These are phyloP conservation scores for Calocybe gambosa DNA, from an alignment of 1,284 basidiomycete genomes.

Conservation along the genomic window DNA sequence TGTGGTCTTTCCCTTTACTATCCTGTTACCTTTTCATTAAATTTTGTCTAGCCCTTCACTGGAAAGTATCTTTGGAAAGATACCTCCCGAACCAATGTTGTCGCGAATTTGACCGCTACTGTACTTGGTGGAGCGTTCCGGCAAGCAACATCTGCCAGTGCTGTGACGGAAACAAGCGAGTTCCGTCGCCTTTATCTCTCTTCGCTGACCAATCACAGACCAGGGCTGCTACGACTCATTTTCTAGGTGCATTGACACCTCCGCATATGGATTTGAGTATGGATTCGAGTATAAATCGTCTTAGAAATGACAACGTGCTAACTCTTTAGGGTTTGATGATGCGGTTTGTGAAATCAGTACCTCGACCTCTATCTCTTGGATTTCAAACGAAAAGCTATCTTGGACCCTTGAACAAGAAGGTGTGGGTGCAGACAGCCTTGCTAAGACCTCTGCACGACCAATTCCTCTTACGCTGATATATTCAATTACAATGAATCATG, in stretches of 20 bases:
- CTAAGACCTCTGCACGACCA: constrained; percentile 67
- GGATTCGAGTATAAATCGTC: constrained; percentile 45
- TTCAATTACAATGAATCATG: background rate
- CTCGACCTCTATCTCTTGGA: constrained; percentile 66
- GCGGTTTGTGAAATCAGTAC: constrained; percentile 25
- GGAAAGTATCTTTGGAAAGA: constrained; percentile 48
- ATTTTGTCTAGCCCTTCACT: constrained; percentile 46
- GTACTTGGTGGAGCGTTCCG: constrained; percentile 54
- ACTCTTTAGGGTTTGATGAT: constrained; percentile 37
- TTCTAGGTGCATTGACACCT: constrained; percentile 37
- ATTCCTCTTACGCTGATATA: constrained; percentile 65
- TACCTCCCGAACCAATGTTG: constrained; percentile 40
- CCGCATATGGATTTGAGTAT: no score
- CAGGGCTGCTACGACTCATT: constrained; percentile 44
- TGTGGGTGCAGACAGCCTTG: constrained; percentile 57
- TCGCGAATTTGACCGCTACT: constrained; percentile 42
- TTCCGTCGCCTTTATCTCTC: constrained; percentile 3
- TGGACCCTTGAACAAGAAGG: constrained; percentile 78
- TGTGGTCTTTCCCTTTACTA: constrained; percentile 27
- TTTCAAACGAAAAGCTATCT: constrained; percentile 52
- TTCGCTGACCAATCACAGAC: constrained; percentile 22
- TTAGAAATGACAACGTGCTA: constrained; percentile 1
- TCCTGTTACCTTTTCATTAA: background rate
- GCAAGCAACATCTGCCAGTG: constrained; percentile 62
- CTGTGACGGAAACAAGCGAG: constrained; percentile 44